Evolutionary conservation across 2,329 filamentous ascomycete species (phyloP).

Genomic region (Diplodia scrobiculata): DNA sequence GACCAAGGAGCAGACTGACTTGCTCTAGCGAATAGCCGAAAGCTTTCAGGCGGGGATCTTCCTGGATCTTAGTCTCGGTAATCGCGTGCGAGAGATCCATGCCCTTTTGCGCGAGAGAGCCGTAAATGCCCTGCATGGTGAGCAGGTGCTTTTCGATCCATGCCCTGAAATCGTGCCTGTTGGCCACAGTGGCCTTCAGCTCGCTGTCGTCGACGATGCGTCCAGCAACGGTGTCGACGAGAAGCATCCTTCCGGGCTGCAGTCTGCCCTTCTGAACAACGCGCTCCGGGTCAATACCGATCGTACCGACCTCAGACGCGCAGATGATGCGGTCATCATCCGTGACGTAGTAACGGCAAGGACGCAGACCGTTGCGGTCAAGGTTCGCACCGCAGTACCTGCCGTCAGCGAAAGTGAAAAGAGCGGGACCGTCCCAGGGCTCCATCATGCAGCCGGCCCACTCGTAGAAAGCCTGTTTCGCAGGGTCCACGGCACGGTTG

Average conservation of each 20-base stretch:
- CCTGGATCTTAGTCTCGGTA: conserved; percentile 71
- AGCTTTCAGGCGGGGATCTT: conserved; percentile 79
- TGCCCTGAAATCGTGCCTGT: conserved; percentile 79
- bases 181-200: conserved; percentile 84
- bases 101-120: conserved; percentile 60
- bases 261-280: conserved; percentile 91
- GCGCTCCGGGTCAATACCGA: conserved; percentile 83
- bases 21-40: conserved; percentile 97
- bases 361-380: conserved; percentile 90
- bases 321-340: conserved; percentile 97
- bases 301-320: conserved; percentile 93
- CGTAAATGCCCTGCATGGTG: conserved; percentile 73
- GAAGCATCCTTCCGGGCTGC: conserved; percentile 91
- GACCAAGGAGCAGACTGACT: conserved; percentile 84
- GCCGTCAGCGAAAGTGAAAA: conserved; percentile 96
- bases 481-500: conserved; percentile 85
- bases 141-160: conserved; percentile 89
- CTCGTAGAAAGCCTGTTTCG: conserved; percentile 96
- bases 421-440: conserved; percentile 93
- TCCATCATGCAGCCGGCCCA: conserved; percentile 99
- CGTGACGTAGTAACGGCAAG: conserved; percentile 95
- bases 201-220: conserved; percentile 94
- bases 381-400: conserved; percentile 96
- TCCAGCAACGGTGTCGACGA: conserved; percentile 87
- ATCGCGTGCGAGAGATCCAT: conserved; percentile 68